Conservation (phyloP, 108 stramenopile genomes). For the Schizochytrium sp. region DNA sequence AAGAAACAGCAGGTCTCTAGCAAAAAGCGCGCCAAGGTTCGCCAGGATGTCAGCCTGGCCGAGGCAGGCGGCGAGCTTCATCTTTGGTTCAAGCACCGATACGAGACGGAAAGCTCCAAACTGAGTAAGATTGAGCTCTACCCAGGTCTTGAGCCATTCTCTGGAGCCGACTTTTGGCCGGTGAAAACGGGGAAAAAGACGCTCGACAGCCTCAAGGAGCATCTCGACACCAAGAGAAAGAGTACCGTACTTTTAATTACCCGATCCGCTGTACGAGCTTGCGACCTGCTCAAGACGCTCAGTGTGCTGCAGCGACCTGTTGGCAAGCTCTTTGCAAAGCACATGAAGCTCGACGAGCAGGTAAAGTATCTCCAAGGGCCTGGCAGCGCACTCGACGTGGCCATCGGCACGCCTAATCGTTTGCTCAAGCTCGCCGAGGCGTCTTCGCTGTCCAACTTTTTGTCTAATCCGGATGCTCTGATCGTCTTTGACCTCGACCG, state of each 20-base stretch:
- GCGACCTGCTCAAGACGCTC: background rate
- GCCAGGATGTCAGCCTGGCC: background rate
- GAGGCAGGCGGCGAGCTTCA: background rate
- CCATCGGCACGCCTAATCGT: background rate
- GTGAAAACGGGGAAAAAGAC: background rate
- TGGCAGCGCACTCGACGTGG: background rate
- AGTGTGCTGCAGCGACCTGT: background rate
- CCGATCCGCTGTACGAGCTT: background rate
- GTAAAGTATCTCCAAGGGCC: background rate
- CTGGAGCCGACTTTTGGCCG: background rate
- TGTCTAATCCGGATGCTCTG: background rate
- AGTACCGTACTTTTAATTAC: background rate
- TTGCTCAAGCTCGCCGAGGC: background rate
- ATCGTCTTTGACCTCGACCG: background rate
- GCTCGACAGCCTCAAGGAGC: background rate
- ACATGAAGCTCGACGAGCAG: slow-evolving; percentile 12
- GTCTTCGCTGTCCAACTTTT: background rate
- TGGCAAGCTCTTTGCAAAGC: slow-evolving; percentile 10
- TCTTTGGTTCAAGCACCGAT: background rate
- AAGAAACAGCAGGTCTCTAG: background rate
- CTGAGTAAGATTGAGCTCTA: background rate
- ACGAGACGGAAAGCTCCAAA: background rate
- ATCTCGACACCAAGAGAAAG: background rate
- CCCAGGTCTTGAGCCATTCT: background rate
- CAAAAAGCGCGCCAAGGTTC: background rate